Evolutionary conservation across 768 basidiomycete genomes (phyloP), one percentile per base, ranked within the genome.

Genomic region (Gloeopeniophorella convolvens): DNA sequence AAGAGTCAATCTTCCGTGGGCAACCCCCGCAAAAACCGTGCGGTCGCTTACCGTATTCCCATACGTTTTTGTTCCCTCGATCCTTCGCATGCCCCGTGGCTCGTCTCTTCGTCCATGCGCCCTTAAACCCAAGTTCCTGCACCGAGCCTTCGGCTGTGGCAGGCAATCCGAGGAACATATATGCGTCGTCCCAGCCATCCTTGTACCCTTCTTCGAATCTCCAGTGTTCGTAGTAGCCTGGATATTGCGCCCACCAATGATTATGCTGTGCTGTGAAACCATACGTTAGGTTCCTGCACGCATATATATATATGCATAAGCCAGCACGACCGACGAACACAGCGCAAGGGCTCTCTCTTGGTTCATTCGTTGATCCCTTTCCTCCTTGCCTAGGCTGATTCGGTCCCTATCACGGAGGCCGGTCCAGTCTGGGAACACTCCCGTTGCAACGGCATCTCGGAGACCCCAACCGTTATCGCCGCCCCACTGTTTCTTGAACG

Each of bases 381-480:
- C 71, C 75, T 21, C 65, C 56, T 28, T 75, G 73, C 43, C 54
- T 32, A 48, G 24, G 2, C 16, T 36, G 21, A 58, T 51, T 53
- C 21, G 31, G 32, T 39, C 50, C 55, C 51, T 13, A 23, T 32
- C 32, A 59, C 62, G 43, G 32, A 66, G 56, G 42, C 45, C 60
- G 15, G 42, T 44, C 21, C 39, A 51, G 23, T 41, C 50, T 0
- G 85, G 87, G 58, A 89, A 76, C 4, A 85, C 77, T 6, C 81
- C 82, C 3, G 71, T 73, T 21, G 70, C 71, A 1, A 78, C 74
- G 0, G 84, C 82, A 63, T 89, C 82, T 50, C 73, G 70, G 31
- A 84, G 76, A 24, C 78, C 78, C 89, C 89, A 90, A 1, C 88
- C 88, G 4, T 68, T 73, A 66, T 91, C 89, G 47, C 81, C 80